These are phyloP conservation scores for Phytophthora chlamydospora DNA, from an alignment of 352 stramenopile species.

Conservation along the genomic window DNA sequence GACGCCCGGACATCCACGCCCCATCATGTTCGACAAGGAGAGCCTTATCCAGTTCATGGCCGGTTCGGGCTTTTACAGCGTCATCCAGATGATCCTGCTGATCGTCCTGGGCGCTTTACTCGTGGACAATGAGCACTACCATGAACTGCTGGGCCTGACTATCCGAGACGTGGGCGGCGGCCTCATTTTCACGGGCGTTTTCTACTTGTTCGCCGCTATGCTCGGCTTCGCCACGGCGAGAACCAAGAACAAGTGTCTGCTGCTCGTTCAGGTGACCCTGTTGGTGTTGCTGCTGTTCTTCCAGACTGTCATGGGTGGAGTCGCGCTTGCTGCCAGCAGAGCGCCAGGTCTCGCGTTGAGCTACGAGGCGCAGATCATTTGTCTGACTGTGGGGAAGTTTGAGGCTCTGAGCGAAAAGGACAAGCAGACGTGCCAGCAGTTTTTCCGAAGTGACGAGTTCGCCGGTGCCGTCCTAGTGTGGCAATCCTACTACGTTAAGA, in stretches of 20 bases:
- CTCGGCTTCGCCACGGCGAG: constrained; percentile 60
- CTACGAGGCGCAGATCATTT: constrained; percentile 50
- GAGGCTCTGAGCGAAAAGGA: constrained; percentile 38
- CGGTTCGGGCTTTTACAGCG: constrained; percentile 62
- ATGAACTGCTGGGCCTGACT: constrained; percentile 56
- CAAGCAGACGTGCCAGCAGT: constrained; percentile 53
- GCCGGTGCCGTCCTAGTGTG: constrained; percentile 69
- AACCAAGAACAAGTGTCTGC: constrained; percentile 81
- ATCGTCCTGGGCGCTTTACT: constrained; percentile 56
- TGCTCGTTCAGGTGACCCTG: constrained; percentile 57
- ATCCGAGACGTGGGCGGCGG: constrained; percentile 66
- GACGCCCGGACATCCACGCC: neutral
- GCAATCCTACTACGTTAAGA: constrained; percentile 75
- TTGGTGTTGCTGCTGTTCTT: constrained; percentile 60
- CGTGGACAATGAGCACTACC: constrained; percentile 60
- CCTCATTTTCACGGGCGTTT: constrained; percentile 67
- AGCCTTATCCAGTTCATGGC: constrained; percentile 68
- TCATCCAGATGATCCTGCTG: constrained; percentile 67
- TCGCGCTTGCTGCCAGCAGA: constrained; percentile 46
- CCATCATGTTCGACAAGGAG: constrained; percentile 64
- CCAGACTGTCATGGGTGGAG: constrained; percentile 66
- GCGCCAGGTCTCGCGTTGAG: constrained; percentile 28
- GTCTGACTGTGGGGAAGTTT: constrained; percentile 67
- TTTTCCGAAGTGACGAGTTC: constrained; percentile 66
- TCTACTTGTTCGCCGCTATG: constrained; percentile 54